These are phyloP conservation scores for Aspergillus cristatus DNA, from an alignment of 495 filamentous ascomycete species.

Conservation along the genomic window DNA sequence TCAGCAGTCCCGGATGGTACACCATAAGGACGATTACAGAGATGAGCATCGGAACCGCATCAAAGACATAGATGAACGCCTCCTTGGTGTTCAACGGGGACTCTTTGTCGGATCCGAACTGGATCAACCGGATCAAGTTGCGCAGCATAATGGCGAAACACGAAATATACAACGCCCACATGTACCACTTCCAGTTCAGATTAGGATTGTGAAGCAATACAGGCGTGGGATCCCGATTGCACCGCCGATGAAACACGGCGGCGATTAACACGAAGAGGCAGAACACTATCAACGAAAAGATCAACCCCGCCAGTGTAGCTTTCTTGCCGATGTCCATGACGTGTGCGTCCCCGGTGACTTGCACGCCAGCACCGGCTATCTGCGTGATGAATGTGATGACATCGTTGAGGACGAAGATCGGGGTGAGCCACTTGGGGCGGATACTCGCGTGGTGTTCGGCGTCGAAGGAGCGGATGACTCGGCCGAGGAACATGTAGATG, in stretches of 20 bases:
- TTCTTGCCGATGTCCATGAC: slow-evolving; percentile 26
- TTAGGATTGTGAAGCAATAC: slow-evolving; percentile 7
- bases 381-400: slow-evolving; percentile 27
- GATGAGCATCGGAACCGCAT: slow-evolving; percentile 25
- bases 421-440: slow-evolving; percentile 16
- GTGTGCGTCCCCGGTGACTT: slow-evolving; percentile 23
- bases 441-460: slow-evolving; percentile 32
- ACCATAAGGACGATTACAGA: slow-evolving; percentile 15
- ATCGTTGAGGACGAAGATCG: slow-evolving; percentile 31
- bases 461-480: slow-evolving; percentile 39
- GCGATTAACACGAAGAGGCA: slow-evolving; percentile 19
- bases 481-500: slow-evolving; percentile 50
- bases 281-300: slow-evolving; percentile 25
- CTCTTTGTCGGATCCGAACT: slow-evolving; percentile 21
- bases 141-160: slow-evolving; percentile 30
- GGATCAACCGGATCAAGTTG: slow-evolving; percentile 32
- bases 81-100: slow-evolving; percentile 20
- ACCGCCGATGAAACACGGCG: slow-evolving; percentile 16
- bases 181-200: slow-evolving; percentile 20
- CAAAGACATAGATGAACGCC: slow-evolving; percentile 33
- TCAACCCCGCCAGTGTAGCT: slow-evolving; percentile 22
- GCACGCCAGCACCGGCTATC: slow-evolving; percentile 31
- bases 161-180: slow-evolving; percentile 30
- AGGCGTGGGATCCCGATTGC: slow-evolving; percentile 3
- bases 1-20: slow-evolving; percentile 26